Evolutionary conservation across 208 protist species (phyloP), one percentile per base, ranked within the genome.

Genomic region (Pavlovales sp.): DNA sequence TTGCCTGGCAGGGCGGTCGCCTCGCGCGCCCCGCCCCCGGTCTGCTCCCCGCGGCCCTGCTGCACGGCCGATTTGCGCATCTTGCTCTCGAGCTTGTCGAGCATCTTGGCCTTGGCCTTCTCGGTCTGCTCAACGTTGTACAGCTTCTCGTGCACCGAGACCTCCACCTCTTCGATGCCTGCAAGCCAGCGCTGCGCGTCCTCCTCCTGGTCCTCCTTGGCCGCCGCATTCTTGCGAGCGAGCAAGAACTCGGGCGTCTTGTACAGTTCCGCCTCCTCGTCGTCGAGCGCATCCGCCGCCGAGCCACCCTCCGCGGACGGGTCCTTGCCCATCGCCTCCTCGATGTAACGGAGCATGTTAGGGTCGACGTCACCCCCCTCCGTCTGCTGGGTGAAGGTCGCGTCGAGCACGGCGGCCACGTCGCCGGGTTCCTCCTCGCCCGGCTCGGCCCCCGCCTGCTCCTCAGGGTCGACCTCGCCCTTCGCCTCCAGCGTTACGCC

Each of bases 311-410:
- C 47, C 14, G 2, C 46, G 30, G 20, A 22, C 7, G 0, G n/a
- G 8, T n/a, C 44, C 10, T n/a, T 79, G 38, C 67, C 14, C 83
- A 87, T 87, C 67, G 76, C 57, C 71, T 87, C 83, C 83, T 87
- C 83, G 40, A 87, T 87, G 67, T 87, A 87, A 26, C 30, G 2
- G 32, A 87, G 83, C 83, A 87, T 87, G 71, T 79, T 87, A 0
- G 83, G 83, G 41, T 87, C 83, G 11, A 87, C 83, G 34, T 87
- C 83, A 28, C 83, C 67, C n/a, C 11, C 57, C 4, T 87, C 83
- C 20, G 71, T 41, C 42, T 87, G 83, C 42, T 67, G 26, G 10
- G 83, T 87, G 67, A 87, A 87, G 18, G 83, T 87, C 28, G 47
- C 41, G 1, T 87, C 83, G 67, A 87, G 83, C 32, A 71, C 57